phyloP scores from a whole-genome alignment of 768 basidiomycete genomes.

The Ramaria rubella region DNA sequence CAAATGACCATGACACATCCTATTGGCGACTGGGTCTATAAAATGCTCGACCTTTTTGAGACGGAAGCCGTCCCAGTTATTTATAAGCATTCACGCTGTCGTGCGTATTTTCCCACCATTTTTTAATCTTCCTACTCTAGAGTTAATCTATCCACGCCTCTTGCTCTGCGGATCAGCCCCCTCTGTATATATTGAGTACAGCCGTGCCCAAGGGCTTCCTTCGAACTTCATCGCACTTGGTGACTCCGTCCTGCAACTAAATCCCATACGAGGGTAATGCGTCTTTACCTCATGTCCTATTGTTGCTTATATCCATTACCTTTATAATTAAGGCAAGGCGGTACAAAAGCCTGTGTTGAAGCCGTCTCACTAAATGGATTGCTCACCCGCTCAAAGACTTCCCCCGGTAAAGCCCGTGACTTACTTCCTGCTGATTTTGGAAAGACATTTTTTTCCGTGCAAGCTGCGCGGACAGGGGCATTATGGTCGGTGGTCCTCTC shows the following conservation, averaged over 20 bases:
- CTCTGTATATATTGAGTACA: constrained; percentile 3
- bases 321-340: constrained; percentile 7
- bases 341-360: constrained; percentile 1
- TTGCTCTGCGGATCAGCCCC: background rate
- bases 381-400: background rate
- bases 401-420: background rate
- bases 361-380: background rate
- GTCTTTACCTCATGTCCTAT: background rate
- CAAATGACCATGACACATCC: background rate
- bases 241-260: constrained; percentile 3
- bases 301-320: background rate
- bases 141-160: background rate
- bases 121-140: background rate
- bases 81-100: background rate
- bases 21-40: background rate
- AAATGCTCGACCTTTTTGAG: constrained; percentile 1
- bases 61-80: background rate
- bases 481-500: background rate
- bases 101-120: constrained; percentile 2
- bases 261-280: constrained; percentile 8
- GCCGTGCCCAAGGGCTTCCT: background rate
- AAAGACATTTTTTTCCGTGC: constrained; percentile 10
- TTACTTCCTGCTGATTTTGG: constrained; percentile 10
- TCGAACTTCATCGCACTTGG: constrained; percentile 11
- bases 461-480: constrained; percentile 2